Evolutionary conservation across 129 eudicot species (phyloP), one percentile per base, ranked within the genome.

Genomic region (Mikania micrantha): DNA sequence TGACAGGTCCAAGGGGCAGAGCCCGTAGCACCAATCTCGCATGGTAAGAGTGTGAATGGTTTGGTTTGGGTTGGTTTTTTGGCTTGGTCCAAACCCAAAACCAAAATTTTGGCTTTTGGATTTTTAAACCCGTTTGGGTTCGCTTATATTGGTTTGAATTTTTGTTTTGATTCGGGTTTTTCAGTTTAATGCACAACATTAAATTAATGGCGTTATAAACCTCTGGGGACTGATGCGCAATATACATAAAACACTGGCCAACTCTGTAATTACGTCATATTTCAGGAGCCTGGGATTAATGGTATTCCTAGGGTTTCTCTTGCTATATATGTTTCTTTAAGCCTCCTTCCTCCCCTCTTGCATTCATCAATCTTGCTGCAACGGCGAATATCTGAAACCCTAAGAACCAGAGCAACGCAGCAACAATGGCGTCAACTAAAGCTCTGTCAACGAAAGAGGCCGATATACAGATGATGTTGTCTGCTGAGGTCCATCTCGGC

Each of bases 371-470:
- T 38, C 47, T 73, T 53, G 71, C 35, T 36, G 77, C 71, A 49
- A 49, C 71, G 78, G 27, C 71, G n/a, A 72, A 49, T 12, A 45
- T 21, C 66, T 36, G 71, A 74, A 74, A 74, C 79, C 79, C 79
- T 74, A 74, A 44, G 16, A 61, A 25, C 13, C 31, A 42, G 59
- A 19, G 22, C 4, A 1, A n/a, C 66, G 39, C 53, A 56, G 36
- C 48, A 60, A 70, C 27, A 25, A 75, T 79, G 81, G 74, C 83
- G 49, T 52, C 47, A 13, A 7, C 44, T 56, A 75, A 71, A 28
- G 40, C 16, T n/a, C 27, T 81, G 70, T 34, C 87, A 1, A 28
- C 32, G 2, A 28, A 1, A 20, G 64, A 58, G 39, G 39, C 39
- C 9, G 64, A 58, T n/a, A 58, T 58, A 12, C 40, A 58, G 15